These are phyloP conservation scores for Pleodorina starrii DNA, from an alignment of 139 green algal species.

Conservation along the genomic window DNA sequence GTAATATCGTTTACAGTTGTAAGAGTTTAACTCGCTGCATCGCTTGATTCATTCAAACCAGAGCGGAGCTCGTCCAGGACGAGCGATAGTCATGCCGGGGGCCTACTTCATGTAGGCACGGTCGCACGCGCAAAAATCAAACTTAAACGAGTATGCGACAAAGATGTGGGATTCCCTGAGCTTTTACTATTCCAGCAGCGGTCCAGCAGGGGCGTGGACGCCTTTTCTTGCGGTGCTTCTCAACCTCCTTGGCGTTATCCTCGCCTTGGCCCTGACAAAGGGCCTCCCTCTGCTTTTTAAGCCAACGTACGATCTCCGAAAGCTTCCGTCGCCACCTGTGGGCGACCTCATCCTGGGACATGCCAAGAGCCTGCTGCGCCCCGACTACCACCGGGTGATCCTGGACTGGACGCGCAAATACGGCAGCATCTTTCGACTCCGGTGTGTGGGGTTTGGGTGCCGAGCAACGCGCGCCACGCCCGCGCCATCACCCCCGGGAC, in stretches of 20 bases:
- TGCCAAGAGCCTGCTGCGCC: not conserved
- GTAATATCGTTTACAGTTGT: no score
- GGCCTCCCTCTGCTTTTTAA: not conserved
- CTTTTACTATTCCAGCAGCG: not conserved
- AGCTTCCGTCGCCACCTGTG: slow-evolving; percentile 2
- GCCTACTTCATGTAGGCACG: no score
- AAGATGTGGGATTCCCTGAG: not conserved
- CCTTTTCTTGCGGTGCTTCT: not conserved
- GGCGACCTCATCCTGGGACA: slow-evolving; percentile 1
- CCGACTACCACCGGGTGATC: slow-evolving; percentile 17
- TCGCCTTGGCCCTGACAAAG: not conserved
- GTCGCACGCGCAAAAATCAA: no score
- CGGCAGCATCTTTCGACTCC: slow-evolving; percentile 25
- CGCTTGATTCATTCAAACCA: no score
- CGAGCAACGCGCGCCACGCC: no score
- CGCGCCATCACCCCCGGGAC: no score
- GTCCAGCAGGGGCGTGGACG: slow-evolving; percentile 5
- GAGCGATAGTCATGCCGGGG: no score
- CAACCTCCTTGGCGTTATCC: not conserved
- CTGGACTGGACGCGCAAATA: not conserved
- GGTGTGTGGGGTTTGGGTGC: no score
- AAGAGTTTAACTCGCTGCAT: no score
- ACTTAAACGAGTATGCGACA: no score
- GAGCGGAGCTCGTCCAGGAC: no score
- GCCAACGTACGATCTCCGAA: not conserved